Evolutionary conservation across 768 basidiomycete species (phyloP).

Genomic region (Panaeolus papilionaceus): DNA sequence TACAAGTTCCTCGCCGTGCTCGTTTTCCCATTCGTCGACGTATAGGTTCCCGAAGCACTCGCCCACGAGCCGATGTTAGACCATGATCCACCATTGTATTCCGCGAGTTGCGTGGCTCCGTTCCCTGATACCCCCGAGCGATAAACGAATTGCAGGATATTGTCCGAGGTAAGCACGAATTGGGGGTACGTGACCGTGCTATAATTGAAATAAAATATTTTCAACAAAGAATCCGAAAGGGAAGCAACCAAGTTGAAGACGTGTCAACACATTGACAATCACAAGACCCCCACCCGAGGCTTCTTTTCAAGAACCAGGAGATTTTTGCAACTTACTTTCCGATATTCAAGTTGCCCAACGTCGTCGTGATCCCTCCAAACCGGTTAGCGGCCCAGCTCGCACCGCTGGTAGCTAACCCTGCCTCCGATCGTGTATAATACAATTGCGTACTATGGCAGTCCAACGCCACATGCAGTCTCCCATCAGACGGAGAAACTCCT

Average conservation of each 20-base stretch:
- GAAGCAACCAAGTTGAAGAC: neutral
- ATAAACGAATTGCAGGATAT: conserved; percentile 54
- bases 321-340: conserved; percentile 40
- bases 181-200: conserved; percentile 54
- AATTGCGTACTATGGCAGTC: conserved; percentile 51
- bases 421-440: conserved; percentile 50
- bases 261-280: neutral
- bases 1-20: conserved; percentile 52
- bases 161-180: conserved; percentile 52
- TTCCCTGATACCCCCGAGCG: conserved; percentile 54
- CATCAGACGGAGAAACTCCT: conserved; percentile 51
- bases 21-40: conserved; percentile 45
- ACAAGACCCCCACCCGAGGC: neutral
- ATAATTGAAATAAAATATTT: neutral
- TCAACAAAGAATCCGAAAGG: neutral
- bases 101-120: conserved; percentile 53
- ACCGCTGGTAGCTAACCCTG: conserved; percentile 45
- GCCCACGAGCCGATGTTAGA: conserved; percentile 55
- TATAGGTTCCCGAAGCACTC: conserved; percentile 48
- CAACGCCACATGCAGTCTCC: conserved; percentile 52
- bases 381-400: conserved; percentile 49
- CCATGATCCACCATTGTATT: conserved; percentile 49
- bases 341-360: conserved; percentile 46
- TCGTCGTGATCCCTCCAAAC: conserved; percentile 47
- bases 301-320: neutral